Base-by-base conservation (phyloP, 1,284 basidiomycete genomes). In the Quambalaria eucalypti region DNA sequence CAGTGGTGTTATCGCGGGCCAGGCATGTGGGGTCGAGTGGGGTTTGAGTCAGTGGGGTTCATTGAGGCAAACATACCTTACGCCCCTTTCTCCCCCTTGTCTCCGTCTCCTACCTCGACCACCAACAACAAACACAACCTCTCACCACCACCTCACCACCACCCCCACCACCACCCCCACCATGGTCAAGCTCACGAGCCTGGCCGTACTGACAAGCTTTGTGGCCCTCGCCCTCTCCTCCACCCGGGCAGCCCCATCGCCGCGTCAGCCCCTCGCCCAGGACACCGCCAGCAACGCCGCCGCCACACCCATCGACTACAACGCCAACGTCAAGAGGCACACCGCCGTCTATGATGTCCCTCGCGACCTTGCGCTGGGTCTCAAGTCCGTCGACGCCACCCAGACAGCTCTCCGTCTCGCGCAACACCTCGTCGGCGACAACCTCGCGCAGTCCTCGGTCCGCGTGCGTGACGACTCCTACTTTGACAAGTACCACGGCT, bases 381-480 rank as follows among this genome's bases (percentile, higher is more conserved):
- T 21, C 6, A 7, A 46, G 42, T 21, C 36, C 16, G 36, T 21
- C 16, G 42, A 46, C 14, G 42, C 25, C n/a, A n/a, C n/a, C n/a
- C n/a, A n/a, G n/a, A n/a, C n/a, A 6, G 42, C 42, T 26, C 21
- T 46, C 42, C 12, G 25, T 12, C 42, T 46, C 25, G 42, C 42
- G 14, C 12, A 14, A 4, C 14, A 12, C 21, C 42, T 46, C 12
- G 14, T 46, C 19, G 25, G 42, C 42, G 42, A 12, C 19, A 26
- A 19, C 36, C 16, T n/a, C 16, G 36, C 16, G 21, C 5, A 2
- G 42, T 26, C 4, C 6, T 23, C 21, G 21, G 12, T 12, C 42
- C n/a, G 25, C 38, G 56, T 69, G 21, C 55, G 65, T 19, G 58
- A 59, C 31, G 67, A 69, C 50, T 65, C 63, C n/a, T 69, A 69